phyloP scores from a whole-genome alignment of 2,329 filamentous ascomycete genomes.

The Phyllosticta paracitricarpa region DNA sequence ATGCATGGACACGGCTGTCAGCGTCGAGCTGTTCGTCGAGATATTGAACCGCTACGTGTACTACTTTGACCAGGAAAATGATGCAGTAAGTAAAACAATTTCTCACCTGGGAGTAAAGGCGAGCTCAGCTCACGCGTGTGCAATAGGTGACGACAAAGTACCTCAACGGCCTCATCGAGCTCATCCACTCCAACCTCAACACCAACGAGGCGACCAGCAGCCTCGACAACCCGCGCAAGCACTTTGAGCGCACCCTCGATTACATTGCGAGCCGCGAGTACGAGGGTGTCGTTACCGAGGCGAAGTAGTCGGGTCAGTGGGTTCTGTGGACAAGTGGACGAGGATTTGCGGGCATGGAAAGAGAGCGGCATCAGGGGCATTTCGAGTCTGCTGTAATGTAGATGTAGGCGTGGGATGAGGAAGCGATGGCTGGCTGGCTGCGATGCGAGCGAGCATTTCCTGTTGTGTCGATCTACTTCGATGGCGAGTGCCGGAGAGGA shows the following conservation, averaged over 20 bases:
- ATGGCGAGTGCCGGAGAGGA: too few species aligned
- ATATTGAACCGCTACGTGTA: conserved; percentile 98
- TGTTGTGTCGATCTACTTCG: too few species aligned
- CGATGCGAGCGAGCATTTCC: too few species aligned
- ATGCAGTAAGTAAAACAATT: conserved; percentile 52
- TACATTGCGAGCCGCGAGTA: conserved; percentile 89
- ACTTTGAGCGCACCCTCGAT: conserved; percentile 90
- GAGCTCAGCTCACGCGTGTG: not conserved
- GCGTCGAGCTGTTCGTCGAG: conserved; percentile 95
- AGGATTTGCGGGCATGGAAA: too few species aligned
- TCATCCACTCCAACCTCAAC: conserved; percentile 92
- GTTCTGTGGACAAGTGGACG: not conserved
- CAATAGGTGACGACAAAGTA: conserved; percentile 81
- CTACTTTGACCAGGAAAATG: conserved; percentile 98
- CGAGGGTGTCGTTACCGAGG: conserved; percentile 73
- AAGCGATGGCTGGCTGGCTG: too few species aligned
- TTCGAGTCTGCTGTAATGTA: too few species aligned
- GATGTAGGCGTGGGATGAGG: too few species aligned
- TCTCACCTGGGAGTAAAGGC: not conserved
- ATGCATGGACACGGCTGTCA: conserved; percentile 97
- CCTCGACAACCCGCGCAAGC: conserved; percentile 80
- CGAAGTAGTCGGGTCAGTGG: conserved; percentile 30
- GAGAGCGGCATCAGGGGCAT: too few species aligned
- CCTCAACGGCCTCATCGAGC: conserved; percentile 91
- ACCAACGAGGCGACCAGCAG: conserved; percentile 74